Evolutionary conservation across 805 yeast species (phyloP), one percentile per base, ranked within the genome.

Genomic region (Yarrowia phangngaensis): DNA sequence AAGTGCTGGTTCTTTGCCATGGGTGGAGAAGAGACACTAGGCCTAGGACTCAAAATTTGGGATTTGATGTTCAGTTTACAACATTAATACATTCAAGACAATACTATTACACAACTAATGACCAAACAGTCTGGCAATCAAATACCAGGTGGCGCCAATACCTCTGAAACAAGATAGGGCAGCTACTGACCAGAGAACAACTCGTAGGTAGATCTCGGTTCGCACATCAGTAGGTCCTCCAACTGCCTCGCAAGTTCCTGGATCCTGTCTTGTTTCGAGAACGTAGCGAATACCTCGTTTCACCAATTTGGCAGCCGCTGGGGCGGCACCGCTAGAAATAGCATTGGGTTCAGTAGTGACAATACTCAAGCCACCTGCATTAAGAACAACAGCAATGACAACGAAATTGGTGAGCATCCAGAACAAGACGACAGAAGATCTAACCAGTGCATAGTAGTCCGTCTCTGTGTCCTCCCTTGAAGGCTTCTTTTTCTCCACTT

Each of bases 101-200:
- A 22, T 22, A 84, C 45, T 86, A 58, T 41, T 89, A 30, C 8
- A 17, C 13, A 6, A 4, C 26, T 57, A 64, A 22, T 57, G 55
- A 4, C 67, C 60, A 48, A 67, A 54, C 15, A 64, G 43, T 41
- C 64, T 58, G 55, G 55, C 55, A 51, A 72, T 46, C 60, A 86
- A 66, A 61, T 79, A 90, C 29, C 75, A 60, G 2, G 74, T 63
- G 56, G 94, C 78, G 1, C 97, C 96, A 20, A 82, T 43, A 56
- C 90, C 82, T 54, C 97, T 71, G 64, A 86, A 81, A 6, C 81
- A 73, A 0, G 97, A 96, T 72, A 87, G 76, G 20, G 81, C 84
- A 4, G 96, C 96, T 32, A 90, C 97, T 27, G 89, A 68, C 96
- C 97, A 90, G 56, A 90, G 70, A 35, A 90, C 82, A 22, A 90